phyloP scores from a whole-genome alignment of 164 flowering plant genomes.

The Umbilicus rupestris region DNA sequence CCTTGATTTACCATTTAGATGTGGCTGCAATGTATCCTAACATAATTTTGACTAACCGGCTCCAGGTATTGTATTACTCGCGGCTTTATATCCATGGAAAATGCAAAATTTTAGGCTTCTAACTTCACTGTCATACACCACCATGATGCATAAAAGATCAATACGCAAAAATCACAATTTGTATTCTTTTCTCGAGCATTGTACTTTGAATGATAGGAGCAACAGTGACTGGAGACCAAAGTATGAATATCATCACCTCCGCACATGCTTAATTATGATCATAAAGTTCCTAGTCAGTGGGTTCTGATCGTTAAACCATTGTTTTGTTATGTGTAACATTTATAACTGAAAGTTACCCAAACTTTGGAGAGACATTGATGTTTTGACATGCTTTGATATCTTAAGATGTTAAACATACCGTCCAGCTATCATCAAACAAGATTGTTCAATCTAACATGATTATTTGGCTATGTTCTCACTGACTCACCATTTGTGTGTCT shows the following conservation, averaged over 20 bases:
- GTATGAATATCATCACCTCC: background rate
- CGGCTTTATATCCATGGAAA: background rate
- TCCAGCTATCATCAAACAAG: background rate
- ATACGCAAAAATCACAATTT: background rate
- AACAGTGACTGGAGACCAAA: background rate
- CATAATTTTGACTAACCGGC: slow-evolving; percentile 95
- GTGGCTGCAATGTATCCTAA: slow-evolving; percentile 99
- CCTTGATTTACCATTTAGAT: slow-evolving; percentile 96
- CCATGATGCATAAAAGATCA: background rate
- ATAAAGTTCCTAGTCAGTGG: too few species aligned
- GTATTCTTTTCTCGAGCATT: background rate
- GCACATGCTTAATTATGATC: too few species aligned
- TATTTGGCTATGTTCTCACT: background rate
- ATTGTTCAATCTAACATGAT: background rate
- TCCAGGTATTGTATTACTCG: slow-evolving; percentile 59
- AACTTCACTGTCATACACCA: background rate
- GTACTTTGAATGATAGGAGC: background rate
- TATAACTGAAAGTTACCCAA: too few species aligned
- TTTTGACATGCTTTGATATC: too few species aligned
- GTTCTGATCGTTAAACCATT: too few species aligned
- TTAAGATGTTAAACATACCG: background rate
- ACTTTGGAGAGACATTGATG: too few species aligned
- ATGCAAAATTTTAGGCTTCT: background rate
- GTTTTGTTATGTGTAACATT: too few species aligned
- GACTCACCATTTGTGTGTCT: background rate